These are phyloP conservation scores for Eucalyptus curtisii DNA, from an alignment of 345 rosid species.

Conservation along the genomic window DNA sequence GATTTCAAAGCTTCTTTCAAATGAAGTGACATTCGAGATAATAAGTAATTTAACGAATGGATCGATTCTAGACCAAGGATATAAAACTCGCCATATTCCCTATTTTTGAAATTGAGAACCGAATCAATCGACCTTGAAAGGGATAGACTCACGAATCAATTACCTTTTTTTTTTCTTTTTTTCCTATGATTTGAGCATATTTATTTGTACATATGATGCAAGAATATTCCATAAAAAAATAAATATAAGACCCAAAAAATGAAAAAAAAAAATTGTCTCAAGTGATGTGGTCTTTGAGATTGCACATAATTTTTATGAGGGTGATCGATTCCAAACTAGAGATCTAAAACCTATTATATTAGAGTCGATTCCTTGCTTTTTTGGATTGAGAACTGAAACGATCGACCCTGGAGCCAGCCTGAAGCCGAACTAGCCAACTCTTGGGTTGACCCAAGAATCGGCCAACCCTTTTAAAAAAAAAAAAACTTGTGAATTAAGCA, in stretches of 20 bases:
- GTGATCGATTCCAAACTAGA: accelerated
- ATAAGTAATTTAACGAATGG: no score
- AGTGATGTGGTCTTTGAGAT: neutral
- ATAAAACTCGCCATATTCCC: neutral
- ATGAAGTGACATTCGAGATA: accelerated
- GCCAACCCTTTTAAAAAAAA: neutral
- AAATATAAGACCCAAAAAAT: no score
- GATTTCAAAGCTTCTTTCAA: no score
- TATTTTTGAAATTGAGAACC: no score
- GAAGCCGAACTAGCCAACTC: neutral
- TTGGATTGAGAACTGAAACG: accelerated
- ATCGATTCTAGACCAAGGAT: neutral
- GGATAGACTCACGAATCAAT: no score
- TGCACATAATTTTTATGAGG: neutral
- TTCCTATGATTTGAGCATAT: no score
- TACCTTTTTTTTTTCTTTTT: no score
- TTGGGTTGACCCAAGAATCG: neutral
- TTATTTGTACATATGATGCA: no score
- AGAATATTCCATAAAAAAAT: no score
- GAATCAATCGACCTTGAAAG: no score
- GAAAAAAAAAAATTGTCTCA: neutral
- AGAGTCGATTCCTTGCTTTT: accelerated
- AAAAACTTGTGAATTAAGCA: neutral
- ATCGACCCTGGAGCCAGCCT: accelerated
- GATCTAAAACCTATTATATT: neutral